These are phyloP conservation scores for Dentipellis sp. DNA, from an alignment of 768 basidiomycete species.

Conservation along the genomic window DNA sequence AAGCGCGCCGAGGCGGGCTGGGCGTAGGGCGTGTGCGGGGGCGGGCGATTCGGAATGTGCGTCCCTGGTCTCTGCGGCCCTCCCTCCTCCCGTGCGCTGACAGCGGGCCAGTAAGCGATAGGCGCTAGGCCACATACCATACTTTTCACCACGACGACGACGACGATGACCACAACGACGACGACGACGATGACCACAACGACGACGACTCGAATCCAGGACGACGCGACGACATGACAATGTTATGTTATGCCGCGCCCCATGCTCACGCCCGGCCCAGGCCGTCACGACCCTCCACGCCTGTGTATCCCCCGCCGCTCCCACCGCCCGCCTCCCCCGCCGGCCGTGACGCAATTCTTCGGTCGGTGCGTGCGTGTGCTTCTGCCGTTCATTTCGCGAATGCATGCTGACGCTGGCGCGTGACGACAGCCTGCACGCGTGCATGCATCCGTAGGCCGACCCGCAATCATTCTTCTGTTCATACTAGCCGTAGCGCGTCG, in stretches of 20 bases:
- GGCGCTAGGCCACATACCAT: neutral
- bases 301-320: neutral
- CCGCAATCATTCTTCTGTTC: too few relatives aligned
- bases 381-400: neutral
- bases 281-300: neutral
- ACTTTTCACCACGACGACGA: neutral
- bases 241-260: neutral
- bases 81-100: too few relatives aligned
- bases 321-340: neutral
- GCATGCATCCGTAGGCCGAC: too few relatives aligned
- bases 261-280: neutral
- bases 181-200: neutral
- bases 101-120: neutral
- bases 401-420: too few relatives aligned
- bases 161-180: neutral
- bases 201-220: too few relatives aligned
- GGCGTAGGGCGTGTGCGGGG: neutral
- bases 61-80: too few relatives aligned
- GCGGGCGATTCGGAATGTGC: neutral
- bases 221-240: neutral
- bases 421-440: too few relatives aligned
- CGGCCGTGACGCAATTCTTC: neutral
- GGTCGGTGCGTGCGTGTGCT: neutral
- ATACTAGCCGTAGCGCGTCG: too few relatives aligned
- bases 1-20: conserved; percentile 13